These are phyloP conservation scores for Alternaria sp. DNA, from an alignment of 2,329 filamentous ascomycete genomes.

Conservation along the genomic window DNA sequence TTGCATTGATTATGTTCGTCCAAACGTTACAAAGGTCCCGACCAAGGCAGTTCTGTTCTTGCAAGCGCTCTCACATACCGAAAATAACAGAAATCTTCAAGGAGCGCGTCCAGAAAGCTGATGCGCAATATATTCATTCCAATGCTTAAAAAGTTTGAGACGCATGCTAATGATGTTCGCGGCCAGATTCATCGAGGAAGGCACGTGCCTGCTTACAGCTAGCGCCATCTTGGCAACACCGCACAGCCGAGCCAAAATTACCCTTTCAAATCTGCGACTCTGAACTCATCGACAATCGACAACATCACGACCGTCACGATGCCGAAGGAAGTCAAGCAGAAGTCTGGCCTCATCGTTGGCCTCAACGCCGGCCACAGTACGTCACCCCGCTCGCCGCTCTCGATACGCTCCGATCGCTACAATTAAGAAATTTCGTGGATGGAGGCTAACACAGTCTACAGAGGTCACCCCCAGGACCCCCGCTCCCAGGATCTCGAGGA, in stretches of 20 bases:
- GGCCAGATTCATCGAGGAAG: neutral
- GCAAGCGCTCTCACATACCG: too few relatives aligned
- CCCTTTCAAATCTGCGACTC: constrained; percentile 18
- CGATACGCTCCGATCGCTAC: constrained; percentile 21
- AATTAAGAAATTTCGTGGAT: constrained; percentile 17
- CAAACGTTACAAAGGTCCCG: too few relatives aligned
- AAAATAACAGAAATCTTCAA: too few relatives aligned
- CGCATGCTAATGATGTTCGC: neutral
- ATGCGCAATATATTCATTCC: too few relatives aligned
- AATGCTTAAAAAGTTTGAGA: neutral
- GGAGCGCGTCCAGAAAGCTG: too few relatives aligned
- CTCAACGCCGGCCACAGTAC: constrained; percentile 72
- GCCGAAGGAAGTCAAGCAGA: constrained; percentile 64
- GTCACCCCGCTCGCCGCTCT: constrained; percentile 49
- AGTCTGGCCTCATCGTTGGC: constrained; percentile 64
- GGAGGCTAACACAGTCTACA: constrained; percentile 40
- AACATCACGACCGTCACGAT: constrained; percentile 54
- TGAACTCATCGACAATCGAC: constrained; percentile 36
- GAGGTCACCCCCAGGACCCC: constrained; percentile 62
- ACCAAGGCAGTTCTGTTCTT: too few relatives aligned
- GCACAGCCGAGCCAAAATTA: constrained; percentile 33
- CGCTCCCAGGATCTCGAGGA: constrained; percentile 65
- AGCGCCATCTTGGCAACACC: constrained; percentile 28
- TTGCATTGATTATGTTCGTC: too few relatives aligned
- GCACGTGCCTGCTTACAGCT: constrained; percentile 28